Evolutionary conservation across 495 filamentous ascomycete genomes (phyloP).

Genomic region (Hypomontagnella monticulosa): DNA sequence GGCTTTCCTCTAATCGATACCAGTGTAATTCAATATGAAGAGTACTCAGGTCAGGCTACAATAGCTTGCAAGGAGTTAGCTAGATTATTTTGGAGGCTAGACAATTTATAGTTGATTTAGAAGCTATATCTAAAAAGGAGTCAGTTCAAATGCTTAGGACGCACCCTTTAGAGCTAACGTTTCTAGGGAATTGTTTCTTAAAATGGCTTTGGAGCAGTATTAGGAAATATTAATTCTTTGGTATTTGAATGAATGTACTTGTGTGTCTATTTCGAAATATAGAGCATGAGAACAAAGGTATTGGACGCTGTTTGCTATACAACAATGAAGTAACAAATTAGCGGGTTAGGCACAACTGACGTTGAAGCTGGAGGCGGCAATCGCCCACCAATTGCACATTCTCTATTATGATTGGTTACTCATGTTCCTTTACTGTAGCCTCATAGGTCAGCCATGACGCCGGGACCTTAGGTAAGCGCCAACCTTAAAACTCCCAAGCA

Average conservation of each 20-base stretch:
- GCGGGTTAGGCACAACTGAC: constrained; percentile 39
- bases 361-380: constrained; percentile 22
- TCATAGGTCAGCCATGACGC: constrained; percentile 8
- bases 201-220: too few species aligned
- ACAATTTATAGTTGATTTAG: too few species aligned
- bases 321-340: background rate
- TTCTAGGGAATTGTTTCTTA: too few species aligned
- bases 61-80: constrained; percentile 23
- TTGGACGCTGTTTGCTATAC: background rate
- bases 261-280: background rate
- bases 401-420: constrained; percentile 3
- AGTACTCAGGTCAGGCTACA: background rate
- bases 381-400: background rate
- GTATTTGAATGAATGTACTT: constrained; percentile 23
- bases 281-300: too few species aligned
- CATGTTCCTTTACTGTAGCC: background rate
- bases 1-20: background rate
- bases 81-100: constrained; percentile 25
- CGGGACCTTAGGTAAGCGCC: background rate
- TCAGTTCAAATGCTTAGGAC: too few species aligned
- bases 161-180: too few species aligned
- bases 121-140: too few species aligned
- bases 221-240: too few species aligned
- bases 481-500: constrained; percentile 3
- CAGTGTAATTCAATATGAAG: background rate